Evolutionary conservation across 805 yeast genomes (phyloP).

Genomic region (Candida ficus): DNA sequence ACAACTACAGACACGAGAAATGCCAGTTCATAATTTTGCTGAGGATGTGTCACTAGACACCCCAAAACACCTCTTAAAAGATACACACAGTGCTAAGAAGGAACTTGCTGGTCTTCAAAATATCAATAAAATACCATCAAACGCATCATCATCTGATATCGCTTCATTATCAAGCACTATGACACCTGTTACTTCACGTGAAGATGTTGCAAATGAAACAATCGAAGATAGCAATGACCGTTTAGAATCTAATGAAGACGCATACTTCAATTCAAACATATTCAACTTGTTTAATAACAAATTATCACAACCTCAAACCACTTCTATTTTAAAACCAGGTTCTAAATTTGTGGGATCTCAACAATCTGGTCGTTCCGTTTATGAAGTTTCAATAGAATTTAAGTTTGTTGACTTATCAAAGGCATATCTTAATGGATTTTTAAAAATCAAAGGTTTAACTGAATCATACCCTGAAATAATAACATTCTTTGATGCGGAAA

Average conservation of each 20-base stretch:
- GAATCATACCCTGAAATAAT: constrained; percentile 62
- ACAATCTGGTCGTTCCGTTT: constrained; percentile 58
- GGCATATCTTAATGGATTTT: constrained; percentile 50
- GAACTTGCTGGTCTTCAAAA: not conserved
- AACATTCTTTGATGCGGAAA: constrained; percentile 71
- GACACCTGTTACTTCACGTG: not conserved
- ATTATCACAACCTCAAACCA: constrained; percentile 12
- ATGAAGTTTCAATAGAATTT: constrained; percentile 64
- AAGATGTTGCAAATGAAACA: not conserved
- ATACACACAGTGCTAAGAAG: not conserved
- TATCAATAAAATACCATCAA: not conserved
- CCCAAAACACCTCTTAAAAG: not conserved
- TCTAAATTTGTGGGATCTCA: constrained; percentile 63
- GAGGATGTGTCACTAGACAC: not conserved
- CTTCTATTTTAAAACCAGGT: constrained; percentile 55
- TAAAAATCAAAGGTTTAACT: constrained; percentile 66
- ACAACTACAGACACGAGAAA: not conserved
- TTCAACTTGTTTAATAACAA: constrained; percentile 9
- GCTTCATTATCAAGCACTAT: not conserved
- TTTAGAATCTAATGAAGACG: not conserved
- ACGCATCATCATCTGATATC: not conserved
- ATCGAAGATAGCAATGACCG: not conserved
- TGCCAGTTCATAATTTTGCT: not conserved
- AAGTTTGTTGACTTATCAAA: constrained; percentile 59
- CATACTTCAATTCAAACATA: not conserved